Conservation (phyloP, 345 rosid species). For the Pugionium dolabratum region DNA sequence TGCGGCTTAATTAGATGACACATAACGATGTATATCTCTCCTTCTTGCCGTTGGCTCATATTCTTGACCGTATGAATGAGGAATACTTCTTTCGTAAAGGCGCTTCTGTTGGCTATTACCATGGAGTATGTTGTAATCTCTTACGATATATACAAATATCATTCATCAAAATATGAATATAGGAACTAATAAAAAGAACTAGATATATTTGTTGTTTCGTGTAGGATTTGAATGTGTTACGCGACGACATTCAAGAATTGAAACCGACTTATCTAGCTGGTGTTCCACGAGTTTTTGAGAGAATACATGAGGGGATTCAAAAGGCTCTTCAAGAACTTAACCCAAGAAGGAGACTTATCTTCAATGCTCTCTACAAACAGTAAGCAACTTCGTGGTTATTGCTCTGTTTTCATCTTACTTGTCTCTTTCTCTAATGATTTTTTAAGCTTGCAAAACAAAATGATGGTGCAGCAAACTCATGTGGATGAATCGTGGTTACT, state of each 20-base stretch:
- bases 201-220: conserved; percentile 10
- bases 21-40: conserved; percentile 84
- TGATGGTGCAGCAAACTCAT: conserved; percentile 68
- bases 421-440: background rate
- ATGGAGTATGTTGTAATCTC: conserved; percentile 62
- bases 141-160: background rate
- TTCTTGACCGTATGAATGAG: conserved; percentile 82
- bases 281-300: conserved; percentile 92
- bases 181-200: background rate
- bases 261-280: conserved; percentile 91
- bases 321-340: conserved; percentile 70
- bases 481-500: conserved; percentile 88
- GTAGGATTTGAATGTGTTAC: conserved; percentile 81
- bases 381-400: conserved; percentile 42
- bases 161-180: background rate
- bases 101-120: conserved; percentile 94
- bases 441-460: conserved; percentile 17
- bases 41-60: conserved; percentile 92
- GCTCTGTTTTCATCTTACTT: conserved; percentile 24
- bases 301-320: conserved; percentile 73
- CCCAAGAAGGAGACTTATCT: conserved; percentile 63
- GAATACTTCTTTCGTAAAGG: conserved; percentile 86
- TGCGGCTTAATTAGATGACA: conserved; percentile 61
- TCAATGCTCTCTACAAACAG: conserved; percentile 72
- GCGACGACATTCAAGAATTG: conserved; percentile 81